A percentile compares a stretch with the other conserved stretches of the same genome.
These are phyloP conservation scores for Blastocrithidia nonstop DNA, from an alignment of 208 protist genomes.

Conservation along the genomic window DNA sequence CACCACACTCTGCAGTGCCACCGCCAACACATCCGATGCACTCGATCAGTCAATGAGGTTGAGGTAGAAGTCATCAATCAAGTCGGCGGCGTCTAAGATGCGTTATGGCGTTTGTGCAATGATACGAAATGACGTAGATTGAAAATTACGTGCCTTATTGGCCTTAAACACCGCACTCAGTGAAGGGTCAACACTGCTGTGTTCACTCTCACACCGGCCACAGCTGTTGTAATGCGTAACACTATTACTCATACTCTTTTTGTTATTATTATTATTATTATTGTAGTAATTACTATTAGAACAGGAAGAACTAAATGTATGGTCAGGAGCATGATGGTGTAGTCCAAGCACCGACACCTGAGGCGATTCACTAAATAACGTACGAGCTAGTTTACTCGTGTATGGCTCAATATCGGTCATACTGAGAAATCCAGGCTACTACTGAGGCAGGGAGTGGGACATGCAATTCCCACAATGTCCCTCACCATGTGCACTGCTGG, in stretches of 20 bases:
- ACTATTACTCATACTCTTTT: too few species aligned
- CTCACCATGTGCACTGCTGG: too few species aligned
- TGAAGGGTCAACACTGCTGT: constrained; percentile 33
- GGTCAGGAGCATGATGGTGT: too few species aligned
- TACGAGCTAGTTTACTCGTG: constrained; percentile 47
- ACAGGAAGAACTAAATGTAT: too few species aligned
- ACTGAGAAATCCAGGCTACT: too few species aligned
- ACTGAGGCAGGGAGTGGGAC: too few species aligned
- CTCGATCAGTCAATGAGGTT: constrained; percentile 97
- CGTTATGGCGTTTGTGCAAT: constrained; percentile 89
- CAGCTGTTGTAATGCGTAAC: too few species aligned
- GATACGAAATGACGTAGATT: constrained; percentile 52
- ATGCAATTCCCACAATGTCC: too few species aligned
- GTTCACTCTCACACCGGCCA: constrained; percentile 23
- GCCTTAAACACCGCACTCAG: constrained; percentile 70
- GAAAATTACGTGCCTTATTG: constrained; percentile 75
- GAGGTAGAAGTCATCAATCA: constrained; percentile 98
- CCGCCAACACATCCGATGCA: constrained; percentile 76
- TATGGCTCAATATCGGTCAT: constrained; percentile 63
- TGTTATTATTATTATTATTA: too few species aligned
- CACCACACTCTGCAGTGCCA: constrained; percentile 91
- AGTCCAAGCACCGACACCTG: constrained; percentile 52
- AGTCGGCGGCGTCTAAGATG: constrained; percentile 96
- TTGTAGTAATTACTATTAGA: too few species aligned
- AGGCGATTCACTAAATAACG: constrained; percentile 40